Base-by-base conservation (phyloP, 2,329 filamentous ascomycete species). In the Annulohypoxylon truncatum region DNA sequence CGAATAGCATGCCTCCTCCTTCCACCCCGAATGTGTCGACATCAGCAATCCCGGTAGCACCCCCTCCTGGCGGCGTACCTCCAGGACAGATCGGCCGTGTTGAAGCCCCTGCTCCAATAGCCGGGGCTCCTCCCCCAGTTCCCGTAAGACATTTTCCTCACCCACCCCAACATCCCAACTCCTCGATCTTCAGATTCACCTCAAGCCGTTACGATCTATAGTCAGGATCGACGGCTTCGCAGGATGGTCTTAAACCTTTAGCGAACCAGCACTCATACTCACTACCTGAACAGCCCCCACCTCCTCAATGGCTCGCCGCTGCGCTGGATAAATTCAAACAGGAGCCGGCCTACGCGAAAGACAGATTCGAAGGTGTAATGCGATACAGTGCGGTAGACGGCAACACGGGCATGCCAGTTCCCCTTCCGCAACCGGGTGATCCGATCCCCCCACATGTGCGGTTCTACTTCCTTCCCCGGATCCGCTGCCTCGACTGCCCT, bases 361-460 rank as follows among this genome's bases (percentile, higher is more conserved):
- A 97, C 77, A 86, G 87, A 28, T 98, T 98, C 77, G 93, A 97
- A 79, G 91, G 90, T 57, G 87, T 91, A 20, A 99, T 99, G 96
- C 93, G 94, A 66, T 94, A 96, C 79, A 92, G 89, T 22, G 90
- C 92, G 63, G 87, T 97, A 67, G 91, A 97, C 77, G 87, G 86
- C 9, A 83, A 87, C 51, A 94, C 92, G 2, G 88, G 91, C 66
- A 80, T 86, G 18, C 87, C 89, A 20, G 84, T 92, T 53, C 82
- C 89, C 35, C 80, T 77, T 74, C 84, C 78, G 65, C 78, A 75
- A 24, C 68, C 73, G 33, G 84, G 83, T 35, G 82, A 85, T 46
- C 82, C 84, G 13, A 81, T 85, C 7, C 90, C 86, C 57, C 82
- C 85, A 66, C 87, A 91, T 67, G 83, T 93, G 66, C 92, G 91